These are phyloP conservation scores for Boletus patriciae DNA, from an alignment of 768 basidiomycete genomes.

Conservation along the genomic window DNA sequence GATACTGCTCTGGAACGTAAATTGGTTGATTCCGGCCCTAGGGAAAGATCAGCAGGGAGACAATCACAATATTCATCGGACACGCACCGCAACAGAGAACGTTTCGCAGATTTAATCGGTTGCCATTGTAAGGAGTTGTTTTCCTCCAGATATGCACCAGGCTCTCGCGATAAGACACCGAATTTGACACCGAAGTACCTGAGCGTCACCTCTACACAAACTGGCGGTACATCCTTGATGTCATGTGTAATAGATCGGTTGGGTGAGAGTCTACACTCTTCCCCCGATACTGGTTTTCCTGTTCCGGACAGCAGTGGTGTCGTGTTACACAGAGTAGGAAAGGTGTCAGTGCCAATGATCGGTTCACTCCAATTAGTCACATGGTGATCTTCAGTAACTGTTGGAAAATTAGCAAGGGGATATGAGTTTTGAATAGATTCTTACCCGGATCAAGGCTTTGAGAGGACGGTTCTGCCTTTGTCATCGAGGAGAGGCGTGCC, in stretches of 20 bases:
- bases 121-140: neutral
- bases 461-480: neutral
- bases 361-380: too few relatives aligned
- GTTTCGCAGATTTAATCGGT: neutral
- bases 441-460: neutral
- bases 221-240: neutral
- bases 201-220: neutral
- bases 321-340: too few relatives aligned
- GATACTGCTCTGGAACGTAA: neutral
- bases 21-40: neutral
- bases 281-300: too few relatives aligned
- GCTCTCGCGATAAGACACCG: neutral
- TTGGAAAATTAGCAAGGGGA: neutral
- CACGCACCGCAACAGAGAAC: neutral
- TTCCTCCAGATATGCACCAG: neutral
- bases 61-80: too few relatives aligned
- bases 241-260: neutral
- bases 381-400: too few relatives aligned
- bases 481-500: neutral
- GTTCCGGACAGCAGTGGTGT: too few relatives aligned
- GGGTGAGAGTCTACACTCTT: neutral
- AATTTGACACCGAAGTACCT: constrained; percentile 3
- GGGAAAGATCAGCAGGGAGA: neutral
- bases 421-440: too few relatives aligned
- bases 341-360: too few relatives aligned